Base-by-base conservation (phyloP, 2,329 filamentous ascomycete genomes). In the Knoxdaviesia capensis region DNA sequence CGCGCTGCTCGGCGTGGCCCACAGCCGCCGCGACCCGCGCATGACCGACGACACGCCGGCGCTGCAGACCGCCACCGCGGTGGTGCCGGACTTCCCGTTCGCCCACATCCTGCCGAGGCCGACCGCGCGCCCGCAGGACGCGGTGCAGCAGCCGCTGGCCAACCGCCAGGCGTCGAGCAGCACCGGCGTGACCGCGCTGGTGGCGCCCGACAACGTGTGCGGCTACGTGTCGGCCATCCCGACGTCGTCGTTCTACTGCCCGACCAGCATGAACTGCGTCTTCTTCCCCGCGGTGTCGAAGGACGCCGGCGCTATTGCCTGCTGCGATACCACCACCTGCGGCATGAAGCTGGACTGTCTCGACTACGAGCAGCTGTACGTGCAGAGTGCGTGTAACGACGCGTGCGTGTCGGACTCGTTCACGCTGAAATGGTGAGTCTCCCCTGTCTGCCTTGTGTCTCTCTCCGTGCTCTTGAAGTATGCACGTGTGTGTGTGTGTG, bases 131-230 rank as follows among this genome's bases (percentile, higher is more conserved):
- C n/a, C n/a, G n/a, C n/a, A n/a, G n/a, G n/a, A n/a, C n/a, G n/a
- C n/a, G n/a, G n/a, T n/a, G n/a, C n/a, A n/a, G n/a, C n/a, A n/a
- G n/a, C n/a, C n/a, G n/a, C n/a, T n/a, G n/a, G 43, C 44, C 36
- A 43, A 36, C 31, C 44, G 43, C 8, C 32, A 49, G 6, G 43
- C 43, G 31, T 53, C 44, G 51, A 53, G 48, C 20, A 51, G 47
- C 11, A 40, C 46, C n/a, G 52, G 46, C n/a, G 45, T 53, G 11
- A 62, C 56, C 0, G 56, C 63, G 31, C 55, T 66, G n/a, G 50
- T 64, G 42, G 66, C 59, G 7, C 61, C 63, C 1, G 65, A 69
- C 49, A 65, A 66, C 45, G 68, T 63, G 0, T 71, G 68, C 45
- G 68, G 67, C 47, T 71, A 58, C 49, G 52, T 70, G 35, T 57